Conservation (phyloP, 768 basidiomycete species). For the Tricholoma bakamatsutake region DNA sequence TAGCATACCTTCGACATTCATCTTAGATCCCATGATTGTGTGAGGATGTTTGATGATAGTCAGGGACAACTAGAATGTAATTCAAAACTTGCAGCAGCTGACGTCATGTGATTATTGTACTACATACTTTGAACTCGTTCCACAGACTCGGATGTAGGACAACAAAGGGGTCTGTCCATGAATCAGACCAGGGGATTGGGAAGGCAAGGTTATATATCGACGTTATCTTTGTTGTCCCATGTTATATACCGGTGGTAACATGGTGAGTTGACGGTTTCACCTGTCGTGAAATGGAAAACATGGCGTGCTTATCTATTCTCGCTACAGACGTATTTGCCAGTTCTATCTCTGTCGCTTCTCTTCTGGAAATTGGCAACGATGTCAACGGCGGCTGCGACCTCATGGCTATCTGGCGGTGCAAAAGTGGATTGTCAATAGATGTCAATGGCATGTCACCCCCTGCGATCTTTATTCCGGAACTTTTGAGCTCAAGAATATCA, state of each 20-base stretch:
- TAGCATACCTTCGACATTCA: constrained; percentile 68
- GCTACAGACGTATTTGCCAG: neutral
- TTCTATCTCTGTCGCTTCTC: neutral
- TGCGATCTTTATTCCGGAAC: neutral
- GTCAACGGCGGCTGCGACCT: neutral
- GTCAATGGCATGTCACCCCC: neutral
- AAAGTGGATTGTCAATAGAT: neutral
- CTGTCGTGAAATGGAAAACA: too few relatives aligned
- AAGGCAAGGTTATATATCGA: too few relatives aligned
- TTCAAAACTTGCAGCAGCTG: too few relatives aligned
- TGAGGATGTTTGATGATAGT: neutral
- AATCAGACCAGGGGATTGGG: too few relatives aligned
- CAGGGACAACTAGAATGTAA: too few relatives aligned
- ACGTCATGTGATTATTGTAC: neutral
- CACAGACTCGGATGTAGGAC: neutral
- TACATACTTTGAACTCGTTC: too few relatives aligned
- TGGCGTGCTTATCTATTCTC: too few relatives aligned
- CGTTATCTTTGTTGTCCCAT: too few relatives aligned
- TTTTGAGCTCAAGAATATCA: neutral
- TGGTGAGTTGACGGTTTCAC: too few relatives aligned
- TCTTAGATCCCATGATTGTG: constrained; percentile 41
- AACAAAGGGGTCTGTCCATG: too few relatives aligned
- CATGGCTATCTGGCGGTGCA: neutral
- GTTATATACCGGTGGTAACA: too few relatives aligned
- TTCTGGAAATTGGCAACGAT: neutral